These are phyloP conservation scores for Erodium moschatum DNA, from an alignment of 441 rosid genomes.

Conservation along the genomic window DNA sequence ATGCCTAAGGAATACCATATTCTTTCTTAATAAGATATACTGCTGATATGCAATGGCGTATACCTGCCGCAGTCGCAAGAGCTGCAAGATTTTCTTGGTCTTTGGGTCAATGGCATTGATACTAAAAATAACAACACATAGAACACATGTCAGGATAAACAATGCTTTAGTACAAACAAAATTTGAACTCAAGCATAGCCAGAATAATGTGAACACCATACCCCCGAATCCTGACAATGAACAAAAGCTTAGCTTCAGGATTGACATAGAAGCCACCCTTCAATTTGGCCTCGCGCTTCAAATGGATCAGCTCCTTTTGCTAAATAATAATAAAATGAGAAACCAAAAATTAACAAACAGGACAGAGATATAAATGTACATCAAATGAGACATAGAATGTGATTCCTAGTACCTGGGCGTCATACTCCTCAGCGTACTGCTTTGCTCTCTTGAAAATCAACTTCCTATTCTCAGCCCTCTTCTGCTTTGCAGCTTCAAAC, in stretches of 20 bases:
- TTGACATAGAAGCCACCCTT: constrained; percentile 76
- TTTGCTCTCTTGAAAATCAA: constrained; percentile 45
- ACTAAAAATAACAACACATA: constrained; percentile 23
- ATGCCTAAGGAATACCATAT: neutral
- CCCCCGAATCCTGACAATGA: constrained; percentile 73
- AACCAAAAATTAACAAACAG: neutral
- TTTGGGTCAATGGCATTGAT: constrained; percentile 79
- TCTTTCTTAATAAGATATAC: neutral
- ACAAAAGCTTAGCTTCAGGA: constrained; percentile 76
- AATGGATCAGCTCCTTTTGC: constrained; percentile 44
- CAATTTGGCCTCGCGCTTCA: constrained; percentile 74
- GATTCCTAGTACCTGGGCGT: constrained; percentile 28
- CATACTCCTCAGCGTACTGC: constrained; percentile 46
- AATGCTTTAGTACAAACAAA: too few relatives aligned
- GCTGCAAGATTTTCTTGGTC: too few relatives aligned
- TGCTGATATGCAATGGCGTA: neutral
- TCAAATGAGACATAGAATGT: neutral
- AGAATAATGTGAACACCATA: constrained; percentile 21
- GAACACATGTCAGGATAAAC: neutral
- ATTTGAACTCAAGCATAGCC: neutral
- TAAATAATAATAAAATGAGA: neutral
- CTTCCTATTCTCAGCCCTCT: constrained; percentile 40
- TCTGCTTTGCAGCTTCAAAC: constrained; percentile 32
- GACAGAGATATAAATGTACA: neutral
- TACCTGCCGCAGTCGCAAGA: constrained; percentile 66